Base-by-base conservation (phyloP, 371 early-diverging fungal species). In the Coemansia sp. region DNA sequence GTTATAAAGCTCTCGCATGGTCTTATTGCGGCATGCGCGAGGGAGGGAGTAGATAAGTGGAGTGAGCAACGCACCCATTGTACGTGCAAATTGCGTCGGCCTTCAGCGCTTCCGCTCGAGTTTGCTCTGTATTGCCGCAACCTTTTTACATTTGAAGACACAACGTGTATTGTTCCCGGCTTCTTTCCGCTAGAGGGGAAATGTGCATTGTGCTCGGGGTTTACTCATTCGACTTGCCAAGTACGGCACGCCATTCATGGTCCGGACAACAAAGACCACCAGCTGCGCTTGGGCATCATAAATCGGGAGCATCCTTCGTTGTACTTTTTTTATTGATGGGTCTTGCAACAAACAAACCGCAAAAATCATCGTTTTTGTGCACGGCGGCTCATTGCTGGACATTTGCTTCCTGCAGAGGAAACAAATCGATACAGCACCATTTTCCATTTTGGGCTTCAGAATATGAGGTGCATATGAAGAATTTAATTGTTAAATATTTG, bases 41-140 rank as follows among this genome's bases (percentile, higher is more conserved):
- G 61, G 30, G 61, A 30, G 61, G 48, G 61, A 28, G 44, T 16
- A 42, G 60, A 47, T 20, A 55, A 64, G 71, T 58, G 58, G 69
- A 67, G 70, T 21, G 67, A 6, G 60, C 59, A 69, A 67, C 54
- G 54, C 30, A 25, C 59, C 14, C 16, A 16, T 53, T 37, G 37
- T 53, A 40, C 26, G 25, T 25, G 21, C 63, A 37, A 37, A 11
- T 18, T 48, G 20, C 11, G 30, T 14, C 40, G 37, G 50, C 62
- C 30, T 51, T 39, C 20, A n/a, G n/a, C 20, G n/a, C 50, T 50
- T 20, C 50, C 50, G 50, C 50, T 50, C 21, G 20, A 50, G 18
- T 20, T 50, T n/a, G 20, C 50, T 16, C 20, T 50, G n/a, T 50
- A 50, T 21, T 20, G 50, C 50, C 20, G 20, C 50, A 20, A 50